Conservation (phyloP, 2,329 filamentous ascomycete species). For the Penicillium brevicompactum region DNA sequence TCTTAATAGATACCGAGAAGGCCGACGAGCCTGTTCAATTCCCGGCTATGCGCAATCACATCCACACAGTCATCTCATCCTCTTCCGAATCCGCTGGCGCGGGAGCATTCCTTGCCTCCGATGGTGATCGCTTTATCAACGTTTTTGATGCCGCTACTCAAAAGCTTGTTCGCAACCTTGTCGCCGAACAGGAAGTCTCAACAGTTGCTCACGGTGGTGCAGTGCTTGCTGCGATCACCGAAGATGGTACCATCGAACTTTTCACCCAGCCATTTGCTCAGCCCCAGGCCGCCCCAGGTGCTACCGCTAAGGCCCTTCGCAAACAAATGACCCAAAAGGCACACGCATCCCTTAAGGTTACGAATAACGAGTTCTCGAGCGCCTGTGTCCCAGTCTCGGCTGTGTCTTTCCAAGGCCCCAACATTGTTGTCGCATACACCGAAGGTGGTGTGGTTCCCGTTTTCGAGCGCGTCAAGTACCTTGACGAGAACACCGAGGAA, state of each 20-base stretch:
- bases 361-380: slow-evolving; percentile 43
- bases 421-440: slow-evolving; percentile 51
- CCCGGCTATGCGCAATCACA: slow-evolving; percentile 52
- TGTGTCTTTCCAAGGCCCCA: slow-evolving; percentile 47
- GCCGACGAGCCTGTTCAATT: slow-evolving; percentile 45
- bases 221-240: slow-evolving; percentile 50
- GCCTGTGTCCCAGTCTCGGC: slow-evolving; percentile 46
- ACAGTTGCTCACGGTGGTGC: slow-evolving; percentile 41
- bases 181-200: slow-evolving; percentile 51
- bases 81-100: slow-evolving; percentile 35
- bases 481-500: slow-evolving; percentile 47
- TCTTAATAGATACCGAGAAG: slow-evolving; percentile 47
- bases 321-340: slow-evolving; percentile 49
- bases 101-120: slow-evolving; percentile 51
- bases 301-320: slow-evolving; percentile 48
- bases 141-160: slow-evolving; percentile 48
- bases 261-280: slow-evolving; percentile 52
- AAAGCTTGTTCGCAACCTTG: slow-evolving; percentile 50
- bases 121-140: slow-evolving; percentile 54
- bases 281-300: slow-evolving; percentile 28
- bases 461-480: slow-evolving; percentile 53
- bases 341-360: slow-evolving; percentile 48
- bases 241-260: slow-evolving; percentile 52
- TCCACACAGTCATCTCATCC: slow-evolving; percentile 51
- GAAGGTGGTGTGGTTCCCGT: slow-evolving; percentile 53